Evolutionary conservation across 1,139 yeast genomes (phyloP).

Genomic region (Waltiozyma sp.): DNA sequence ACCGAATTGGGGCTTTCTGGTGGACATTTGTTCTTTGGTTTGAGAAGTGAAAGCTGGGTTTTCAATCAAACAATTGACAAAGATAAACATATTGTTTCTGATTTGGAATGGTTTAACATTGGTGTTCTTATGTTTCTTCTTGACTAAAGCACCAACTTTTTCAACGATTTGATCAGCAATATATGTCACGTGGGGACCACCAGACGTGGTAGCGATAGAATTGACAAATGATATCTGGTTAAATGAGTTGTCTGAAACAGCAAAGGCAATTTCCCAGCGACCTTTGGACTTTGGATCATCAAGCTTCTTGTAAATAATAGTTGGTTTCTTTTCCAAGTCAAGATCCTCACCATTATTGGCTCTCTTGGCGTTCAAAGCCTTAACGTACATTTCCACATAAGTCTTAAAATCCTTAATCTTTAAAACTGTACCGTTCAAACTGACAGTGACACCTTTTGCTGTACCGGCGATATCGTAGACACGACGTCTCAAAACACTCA

Average conservation of each 20-base stretch:
- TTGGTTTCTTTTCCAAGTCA: constrained; percentile 34
- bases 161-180: constrained; percentile 75
- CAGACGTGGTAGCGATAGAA: constrained; percentile 93
- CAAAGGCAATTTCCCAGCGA: constrained; percentile 95
- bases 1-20: constrained; percentile 82
- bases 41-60: constrained; percentile 98
- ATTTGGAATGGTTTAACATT: constrained; percentile 84
- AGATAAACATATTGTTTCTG: constrained; percentile 79
- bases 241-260: constrained; percentile 82
- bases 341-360: constrained; percentile 23
- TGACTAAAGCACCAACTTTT: constrained; percentile 62
- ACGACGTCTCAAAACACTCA: constrained; percentile 82
- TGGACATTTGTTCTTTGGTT: constrained; percentile 91
- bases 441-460: constrained; percentile 74
- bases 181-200: constrained; percentile 92
- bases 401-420: constrained; percentile 67
- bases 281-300: constrained; percentile 46
- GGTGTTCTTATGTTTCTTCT: constrained; percentile 66
- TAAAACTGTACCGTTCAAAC: constrained; percentile 64
- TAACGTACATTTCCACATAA: constrained; percentile 84
- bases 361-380: constrained; percentile 41
- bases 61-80: constrained; percentile 85
- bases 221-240: constrained; percentile 95
- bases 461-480: constrained; percentile 95
- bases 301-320: constrained; percentile 70